Evolutionary conservation across 352 stramenopile genomes (phyloP).

Genomic region (Detonula confervacea): DNA sequence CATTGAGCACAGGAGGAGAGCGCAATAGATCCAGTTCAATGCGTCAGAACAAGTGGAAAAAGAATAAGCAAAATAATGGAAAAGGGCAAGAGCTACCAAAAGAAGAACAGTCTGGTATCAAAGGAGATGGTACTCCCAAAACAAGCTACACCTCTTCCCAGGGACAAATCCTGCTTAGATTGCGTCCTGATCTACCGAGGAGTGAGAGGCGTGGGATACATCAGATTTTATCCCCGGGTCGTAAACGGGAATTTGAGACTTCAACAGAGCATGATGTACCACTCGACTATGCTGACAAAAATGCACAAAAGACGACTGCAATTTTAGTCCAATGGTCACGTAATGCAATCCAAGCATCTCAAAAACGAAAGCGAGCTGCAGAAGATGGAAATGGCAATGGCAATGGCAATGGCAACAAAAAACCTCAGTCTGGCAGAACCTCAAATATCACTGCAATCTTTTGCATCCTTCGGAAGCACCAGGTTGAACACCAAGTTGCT

Average conservation of each 20-base stretch:
- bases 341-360: conserved; percentile 40
- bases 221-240: conserved; percentile 40
- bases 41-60: conserved; percentile 12
- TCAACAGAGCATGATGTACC: conserved; percentile 52
- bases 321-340: conserved; percentile 69
- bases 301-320: conserved; percentile 21
- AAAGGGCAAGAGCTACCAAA: background rate
- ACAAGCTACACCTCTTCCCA: conserved; percentile 9
- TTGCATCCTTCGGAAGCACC: conserved; percentile 73
- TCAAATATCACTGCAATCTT: conserved; percentile 47
- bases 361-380: conserved; percentile 52
- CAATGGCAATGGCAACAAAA: conserved; percentile 1
- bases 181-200: conserved; percentile 58
- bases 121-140: background rate
- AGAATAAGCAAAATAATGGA: conserved; percentile 19
- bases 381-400: background rate
- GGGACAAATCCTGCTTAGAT: conserved; percentile 43
- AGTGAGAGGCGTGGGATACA: conserved; percentile 66
- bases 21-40: conserved; percentile 9
- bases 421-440: too few relatives aligned
- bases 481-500: conserved; percentile 73
- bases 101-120: background rate
- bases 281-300: conserved; percentile 22
- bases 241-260: conserved; percentile 66
- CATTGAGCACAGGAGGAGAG: conserved; percentile 8